Base-by-base conservation (phyloP, 371 early-diverging fungal genomes). In the Rhizopus stolonifer region DNA sequence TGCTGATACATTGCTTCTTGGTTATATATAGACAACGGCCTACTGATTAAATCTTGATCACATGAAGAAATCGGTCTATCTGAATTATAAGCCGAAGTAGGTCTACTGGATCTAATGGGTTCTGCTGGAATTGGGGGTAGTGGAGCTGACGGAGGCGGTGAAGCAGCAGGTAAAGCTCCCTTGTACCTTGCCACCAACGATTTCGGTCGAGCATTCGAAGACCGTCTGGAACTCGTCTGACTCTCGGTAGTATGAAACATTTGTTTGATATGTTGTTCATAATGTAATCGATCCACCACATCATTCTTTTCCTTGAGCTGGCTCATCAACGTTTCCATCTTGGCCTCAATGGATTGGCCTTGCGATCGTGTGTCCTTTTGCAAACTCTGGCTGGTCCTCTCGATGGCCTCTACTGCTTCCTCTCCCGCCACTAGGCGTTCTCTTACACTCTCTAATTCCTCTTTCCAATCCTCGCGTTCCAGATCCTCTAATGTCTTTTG, bases 91-190 rank as follows among this genome's bases (percentile, higher is more conserved):
- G 11, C 45, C 43, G 14, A 49, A 43, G 1, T 17, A 15, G 11
- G 11, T 48, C 25, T 36, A n/a, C 36, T 36, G 36, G n/a, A 5
- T 36, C 5, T 5, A 11, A 36, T n/a, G 6, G 36, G 15, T 14
- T 36, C 14, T 2, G 36, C 36, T 2, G 65, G 65, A 21, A 64
- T 56, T 11, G 65, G 65, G 5, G 65, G 65, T 11, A 64, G 17
- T 17, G 65, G 65, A 2, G 48, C 18, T 1, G 60, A 58, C n/a
- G 65, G 65, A 26, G 65, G 65, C 7, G 65, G 65, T 15, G 65
- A 45, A 17, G 64, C 55, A 1, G 65, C 60, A 31, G 65, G 65
- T 26, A 58, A 15, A 4, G 42, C n/a, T 14, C 29, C 31, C 10
- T 29, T 29, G 10, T 49, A 4, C 59, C 59, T 23, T 54, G 51